Conservation (phyloP, 768 basidiomycete genomes). For the Termitomyces sp. region DNA sequence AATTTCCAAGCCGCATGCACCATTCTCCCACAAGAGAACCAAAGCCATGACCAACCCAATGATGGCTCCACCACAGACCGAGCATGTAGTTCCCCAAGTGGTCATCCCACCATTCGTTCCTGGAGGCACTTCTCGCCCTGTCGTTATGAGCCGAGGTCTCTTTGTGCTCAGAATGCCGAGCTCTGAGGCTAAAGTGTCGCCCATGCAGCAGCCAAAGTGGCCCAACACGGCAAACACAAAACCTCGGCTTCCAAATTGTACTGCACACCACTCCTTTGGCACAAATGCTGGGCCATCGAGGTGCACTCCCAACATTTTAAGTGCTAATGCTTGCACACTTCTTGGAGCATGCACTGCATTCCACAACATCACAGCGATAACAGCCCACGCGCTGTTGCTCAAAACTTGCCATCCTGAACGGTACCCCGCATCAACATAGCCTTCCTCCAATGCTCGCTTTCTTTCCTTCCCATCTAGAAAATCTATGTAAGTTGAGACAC, state of each 20-base stretch:
- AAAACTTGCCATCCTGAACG: conserved; percentile 78
- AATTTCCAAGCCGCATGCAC: conserved; percentile 40
- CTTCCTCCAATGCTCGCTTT: conserved; percentile 76
- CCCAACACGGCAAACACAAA: conserved; percentile 65
- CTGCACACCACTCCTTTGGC: conserved; percentile 55
- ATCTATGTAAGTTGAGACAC: not conserved
- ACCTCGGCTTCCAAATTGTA: conserved; percentile 48
- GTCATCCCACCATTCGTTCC: conserved; percentile 93
- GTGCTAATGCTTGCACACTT: conserved; percentile 29
- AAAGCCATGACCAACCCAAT: conserved; percentile 61
- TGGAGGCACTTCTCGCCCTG: conserved; percentile 65
- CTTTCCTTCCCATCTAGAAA: conserved; percentile 60
- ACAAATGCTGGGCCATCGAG: conserved; percentile 26
- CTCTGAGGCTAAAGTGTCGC: conserved; percentile 91
- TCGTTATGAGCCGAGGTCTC: conserved; percentile 75
- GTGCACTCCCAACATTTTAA: conserved; percentile 17
- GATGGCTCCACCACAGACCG: conserved; percentile 62
- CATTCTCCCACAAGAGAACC: conserved; percentile 58
- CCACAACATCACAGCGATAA: conserved; percentile 60
- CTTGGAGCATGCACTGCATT: conserved; percentile 47
- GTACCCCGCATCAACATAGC: conserved; percentile 67
- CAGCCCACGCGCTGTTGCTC: conserved; percentile 67
- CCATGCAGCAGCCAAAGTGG: conserved; percentile 87
- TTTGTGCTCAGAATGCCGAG: conserved; percentile 77
- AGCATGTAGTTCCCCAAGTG: conserved; percentile 65